Conservation (phyloP, 305 asterid genomes). For the Fraxinus floribunda region DNA sequence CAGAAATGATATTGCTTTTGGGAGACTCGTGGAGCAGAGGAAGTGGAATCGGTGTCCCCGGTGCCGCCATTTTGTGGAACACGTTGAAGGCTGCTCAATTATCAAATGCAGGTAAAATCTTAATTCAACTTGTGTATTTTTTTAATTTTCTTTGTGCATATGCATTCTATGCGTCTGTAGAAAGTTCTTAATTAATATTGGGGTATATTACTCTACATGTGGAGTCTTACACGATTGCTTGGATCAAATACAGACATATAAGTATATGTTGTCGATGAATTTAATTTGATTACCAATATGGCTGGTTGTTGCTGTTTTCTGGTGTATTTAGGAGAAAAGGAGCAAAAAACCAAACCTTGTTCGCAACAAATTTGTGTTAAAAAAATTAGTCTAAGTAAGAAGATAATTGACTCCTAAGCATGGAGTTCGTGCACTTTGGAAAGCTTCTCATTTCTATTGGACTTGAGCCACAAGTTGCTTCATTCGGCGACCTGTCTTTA, state of each 20-base stretch:
- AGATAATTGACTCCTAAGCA: not conserved
- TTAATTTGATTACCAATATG: not conserved
- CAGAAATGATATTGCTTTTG: slow-evolving; percentile 41
- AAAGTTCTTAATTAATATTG: slow-evolving; percentile 27
- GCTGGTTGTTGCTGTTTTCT: not conserved
- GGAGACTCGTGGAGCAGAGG: slow-evolving; percentile 45
- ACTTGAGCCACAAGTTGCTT: not conserved
- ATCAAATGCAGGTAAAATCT: slow-evolving; percentile 46
- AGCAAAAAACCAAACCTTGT: not conserved
- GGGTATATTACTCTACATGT: not conserved
- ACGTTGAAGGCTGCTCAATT: slow-evolving; percentile 40
- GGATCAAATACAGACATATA: not conserved
- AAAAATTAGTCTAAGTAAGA: not conserved
- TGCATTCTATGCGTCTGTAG: slow-evolving; percentile 27
- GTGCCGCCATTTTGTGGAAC: slow-evolving; percentile 50
- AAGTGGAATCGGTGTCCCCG: slow-evolving; percentile 54
- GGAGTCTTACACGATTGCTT: not conserved
- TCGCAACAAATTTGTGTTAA: not conserved
- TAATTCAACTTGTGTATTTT: not conserved
- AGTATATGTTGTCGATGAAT: not conserved
- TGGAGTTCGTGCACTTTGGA: not conserved
- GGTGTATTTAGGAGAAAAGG: not conserved
- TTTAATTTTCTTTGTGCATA: slow-evolving; percentile 15
- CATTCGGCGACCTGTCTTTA: not conserved
- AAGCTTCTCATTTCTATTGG: not conserved